These are phyloP conservation scores for Tylopilus orsonianus DNA, from an alignment of 1,284 basidiomycete genomes.

Conservation along the genomic window DNA sequence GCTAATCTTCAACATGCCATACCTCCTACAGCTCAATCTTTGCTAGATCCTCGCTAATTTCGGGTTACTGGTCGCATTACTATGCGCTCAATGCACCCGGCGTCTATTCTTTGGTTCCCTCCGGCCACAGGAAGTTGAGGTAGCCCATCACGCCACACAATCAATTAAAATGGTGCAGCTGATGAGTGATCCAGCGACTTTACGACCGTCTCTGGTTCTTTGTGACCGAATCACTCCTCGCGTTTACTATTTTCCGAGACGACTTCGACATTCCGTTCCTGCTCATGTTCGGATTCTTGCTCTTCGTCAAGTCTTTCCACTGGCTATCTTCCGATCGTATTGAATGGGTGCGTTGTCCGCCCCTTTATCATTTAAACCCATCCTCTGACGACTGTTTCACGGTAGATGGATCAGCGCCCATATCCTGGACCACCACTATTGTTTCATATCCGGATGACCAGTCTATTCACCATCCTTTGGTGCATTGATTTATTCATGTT, in stretches of 20 bases:
- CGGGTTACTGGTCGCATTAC: conserved; percentile 73
- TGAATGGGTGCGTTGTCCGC: conserved; percentile 74
- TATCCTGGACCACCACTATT: conserved; percentile 79
- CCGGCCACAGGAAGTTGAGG: conserved; percentile 90
- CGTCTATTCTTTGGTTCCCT: conserved; percentile 91
- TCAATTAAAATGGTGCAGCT: conserved; percentile 2
- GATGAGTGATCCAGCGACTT: conserved; percentile 60
- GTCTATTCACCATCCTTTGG: conserved; percentile 71
- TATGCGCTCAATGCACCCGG: conserved; percentile 79
- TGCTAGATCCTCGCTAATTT: conserved; percentile 93
- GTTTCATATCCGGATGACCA: conserved; percentile 84
- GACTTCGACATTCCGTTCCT: conserved; percentile 92
- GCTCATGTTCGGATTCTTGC: conserved; percentile 87
- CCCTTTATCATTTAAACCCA: conserved; percentile 1
- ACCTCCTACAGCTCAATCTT: background rate
- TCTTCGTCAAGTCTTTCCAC: conserved; percentile 97
- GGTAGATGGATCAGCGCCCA: conserved; percentile 94
- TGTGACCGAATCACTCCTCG: conserved; percentile 92
- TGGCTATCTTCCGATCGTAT: conserved; percentile 95
- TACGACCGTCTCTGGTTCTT: conserved; percentile 98
- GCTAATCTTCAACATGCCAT: conserved; percentile 26
- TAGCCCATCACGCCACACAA: conserved; percentile 36
- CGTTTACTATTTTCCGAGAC: conserved; percentile 95
- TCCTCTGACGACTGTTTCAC: background rate
- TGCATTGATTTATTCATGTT: conserved; percentile 73